A percentile compares a stretch with the other conserved stretches of the same genome.
Conservation (phyloP, 2,329 filamentous ascomycete species). For the Penicillium verrucosum region DNA sequence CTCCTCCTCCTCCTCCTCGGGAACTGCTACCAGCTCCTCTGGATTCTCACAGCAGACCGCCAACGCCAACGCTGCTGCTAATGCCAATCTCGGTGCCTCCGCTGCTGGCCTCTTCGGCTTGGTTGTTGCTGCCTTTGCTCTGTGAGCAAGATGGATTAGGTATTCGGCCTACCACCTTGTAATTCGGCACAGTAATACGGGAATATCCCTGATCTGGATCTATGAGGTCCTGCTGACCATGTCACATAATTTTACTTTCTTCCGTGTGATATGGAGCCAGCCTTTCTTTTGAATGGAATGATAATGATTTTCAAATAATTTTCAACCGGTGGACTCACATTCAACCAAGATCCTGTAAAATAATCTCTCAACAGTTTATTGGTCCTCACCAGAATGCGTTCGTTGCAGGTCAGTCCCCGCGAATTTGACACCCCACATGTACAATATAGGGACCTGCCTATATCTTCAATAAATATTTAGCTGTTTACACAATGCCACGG, state of each 20-base stretch:
- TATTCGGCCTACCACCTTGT: neutral
- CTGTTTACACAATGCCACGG: neutral
- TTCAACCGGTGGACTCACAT: neutral
- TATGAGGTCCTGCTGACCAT: neutral
- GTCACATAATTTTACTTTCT: constrained; percentile 2
- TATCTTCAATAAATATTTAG: neutral
- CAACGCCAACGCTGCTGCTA: constrained; percentile 32
- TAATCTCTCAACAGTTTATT: neutral
- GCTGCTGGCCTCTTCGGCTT: constrained; percentile 36
- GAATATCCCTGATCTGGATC: neutral
- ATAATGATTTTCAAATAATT: neutral
- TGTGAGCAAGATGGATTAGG: constrained; percentile 25
- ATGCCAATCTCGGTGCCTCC: constrained; percentile 33
- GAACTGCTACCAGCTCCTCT: constrained; percentile 14
- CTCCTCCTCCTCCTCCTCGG: constrained; percentile 16
- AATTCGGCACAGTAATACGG: neutral
- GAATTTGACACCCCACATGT: neutral
- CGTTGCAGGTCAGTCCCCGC: neutral
- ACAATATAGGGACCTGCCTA: neutral
- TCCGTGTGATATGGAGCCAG: constrained; percentile 13
- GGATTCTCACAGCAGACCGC: constrained; percentile 14
- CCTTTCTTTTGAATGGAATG: constrained; percentile 7
- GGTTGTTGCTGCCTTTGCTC: constrained; percentile 36
- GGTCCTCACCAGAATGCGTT: no score
- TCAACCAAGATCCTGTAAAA: neutral